Evolutionary conservation across 352 stramenopile species (phyloP), one percentile per base, ranked within the genome.

Genomic region (Pythium rhizo-oryzae): DNA sequence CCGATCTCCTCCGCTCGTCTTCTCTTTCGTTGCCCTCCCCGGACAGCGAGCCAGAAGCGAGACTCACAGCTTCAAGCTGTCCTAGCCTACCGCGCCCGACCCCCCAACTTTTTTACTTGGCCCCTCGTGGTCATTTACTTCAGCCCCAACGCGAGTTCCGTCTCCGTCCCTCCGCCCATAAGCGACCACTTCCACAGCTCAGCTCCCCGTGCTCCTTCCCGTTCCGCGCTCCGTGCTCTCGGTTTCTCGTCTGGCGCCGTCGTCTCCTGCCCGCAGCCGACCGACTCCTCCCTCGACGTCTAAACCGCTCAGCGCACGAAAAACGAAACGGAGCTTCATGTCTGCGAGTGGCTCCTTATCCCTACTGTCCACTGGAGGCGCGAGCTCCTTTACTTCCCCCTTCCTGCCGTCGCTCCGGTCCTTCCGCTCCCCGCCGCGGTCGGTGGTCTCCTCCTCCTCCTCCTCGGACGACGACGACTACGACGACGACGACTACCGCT

Each of bases 281-380:
- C 58, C 28, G 30, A 35, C 62, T 59, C 62, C 46, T 52, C 53
- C n/a, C 52, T 47, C 19, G 61, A 66, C 60, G 62, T 47, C 61
- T 28, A 55, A 54, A 61, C 61, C 61, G 52, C 57, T 33, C 16
- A 33, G 2, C 28, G 28, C 57, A 35, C 59, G 16, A 18, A 51
- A 52, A 51, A 52, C 59, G 47, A 60, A 57, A 57, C 52, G 57
- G 70, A 70, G 62, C 62, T 80, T 78, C 54, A 82, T 82, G 76
- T 80, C 65, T 71, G 72, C 75, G 62, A 82, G 69, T 67, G 66
- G 70, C 50, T 67, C 75, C 51, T 74, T 80, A 50, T 75, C 72
- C 64, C 67, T 78, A 37, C 59, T 71, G 65, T 63, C 62, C 39
- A 63, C 72, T 76, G 75, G 72, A 77, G 69, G 70, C 54, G 35